Conservation (phyloP, 495 filamentous ascomycete genomes). For the Xylaria intraflava region DNA sequence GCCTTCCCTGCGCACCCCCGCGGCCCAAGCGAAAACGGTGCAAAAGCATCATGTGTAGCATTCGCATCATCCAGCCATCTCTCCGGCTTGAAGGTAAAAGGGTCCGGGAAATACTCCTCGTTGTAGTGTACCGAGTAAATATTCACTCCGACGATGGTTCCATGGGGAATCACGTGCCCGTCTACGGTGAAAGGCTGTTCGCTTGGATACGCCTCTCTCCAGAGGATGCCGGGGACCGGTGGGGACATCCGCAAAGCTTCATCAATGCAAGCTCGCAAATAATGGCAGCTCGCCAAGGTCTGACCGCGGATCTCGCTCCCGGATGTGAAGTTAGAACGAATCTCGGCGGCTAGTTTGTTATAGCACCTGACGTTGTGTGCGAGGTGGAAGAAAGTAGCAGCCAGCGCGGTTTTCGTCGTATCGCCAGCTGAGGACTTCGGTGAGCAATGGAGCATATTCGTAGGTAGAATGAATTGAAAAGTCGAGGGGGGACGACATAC, state of each 20-base stretch:
- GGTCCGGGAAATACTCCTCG: conserved; percentile 27
- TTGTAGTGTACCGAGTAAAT: conserved; percentile 35
- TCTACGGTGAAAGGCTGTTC: conserved; percentile 18
- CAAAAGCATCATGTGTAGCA: no score
- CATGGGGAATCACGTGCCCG: conserved; percentile 16
- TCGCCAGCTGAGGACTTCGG: conserved; percentile 32
- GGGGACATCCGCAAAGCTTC: conserved; percentile 53
- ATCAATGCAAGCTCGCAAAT: conserved; percentile 45
- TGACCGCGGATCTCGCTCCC: conserved; percentile 26
- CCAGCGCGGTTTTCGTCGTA: conserved; percentile 41
- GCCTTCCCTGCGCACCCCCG: conserved; percentile 43
- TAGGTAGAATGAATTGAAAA: not conserved
- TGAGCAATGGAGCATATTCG: no score
- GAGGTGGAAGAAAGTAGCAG: conserved; percentile 49
- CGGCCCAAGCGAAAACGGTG: no score
- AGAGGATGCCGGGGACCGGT: conserved; percentile 37
- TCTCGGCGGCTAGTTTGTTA: conserved; percentile 31
- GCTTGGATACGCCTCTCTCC: conserved; percentile 25
- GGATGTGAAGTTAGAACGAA: conserved; percentile 30
- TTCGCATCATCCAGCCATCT: conserved; percentile 32
- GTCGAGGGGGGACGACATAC: conserved; percentile 2
- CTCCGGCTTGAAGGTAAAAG: conserved; percentile 32
- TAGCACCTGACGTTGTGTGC: conserved; percentile 35
- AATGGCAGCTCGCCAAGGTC: conserved; percentile 42
- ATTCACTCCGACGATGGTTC: conserved; percentile 28